Evolutionary conservation across 1,284 basidiomycete species (phyloP).

Genomic region (Sanghuangporus sanghuang): DNA sequence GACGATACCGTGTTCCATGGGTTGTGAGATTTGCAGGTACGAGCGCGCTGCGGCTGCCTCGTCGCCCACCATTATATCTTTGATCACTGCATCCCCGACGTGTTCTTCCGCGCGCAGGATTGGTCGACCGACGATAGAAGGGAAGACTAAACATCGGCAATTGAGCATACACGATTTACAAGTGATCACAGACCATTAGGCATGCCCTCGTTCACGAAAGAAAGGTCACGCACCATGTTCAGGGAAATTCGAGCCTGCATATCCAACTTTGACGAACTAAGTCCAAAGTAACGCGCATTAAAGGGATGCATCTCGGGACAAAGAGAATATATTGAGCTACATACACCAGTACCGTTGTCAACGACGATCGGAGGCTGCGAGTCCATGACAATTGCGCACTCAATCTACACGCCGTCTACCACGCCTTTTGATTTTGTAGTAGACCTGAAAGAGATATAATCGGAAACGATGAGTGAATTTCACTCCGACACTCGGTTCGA

Average conservation of each 20-base stretch:
- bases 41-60: conserved; percentile 93
- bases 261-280: conserved; percentile 98
- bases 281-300: conserved; percentile 11
- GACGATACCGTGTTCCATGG: conserved; percentile 99
- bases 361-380: conserved; percentile 80
- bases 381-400: conserved; percentile 45
- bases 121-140: conserved; percentile 93
- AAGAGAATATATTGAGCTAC: conserved; percentile 25
- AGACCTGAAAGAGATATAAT: no score
- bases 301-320: neutral
- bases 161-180: neutral
- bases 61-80: conserved; percentile 97
- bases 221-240: conserved; percentile 70
- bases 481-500: no score
- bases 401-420: neutral
- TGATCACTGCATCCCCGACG: conserved; percentile 76
- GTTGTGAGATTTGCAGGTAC: conserved; percentile 94
- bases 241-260: conserved; percentile 97
- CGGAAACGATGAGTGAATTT: no score
- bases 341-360: conserved; percentile 95
- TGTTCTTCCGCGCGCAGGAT: conserved; percentile 98
- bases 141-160: conserved; percentile 66
- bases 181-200: neutral
- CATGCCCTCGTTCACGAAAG: neutral
- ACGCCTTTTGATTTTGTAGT: no score